Evolutionary conservation across 2,329 filamentous ascomycete species (phyloP).

Genomic region (Colletotrichum orbiculare): DNA sequence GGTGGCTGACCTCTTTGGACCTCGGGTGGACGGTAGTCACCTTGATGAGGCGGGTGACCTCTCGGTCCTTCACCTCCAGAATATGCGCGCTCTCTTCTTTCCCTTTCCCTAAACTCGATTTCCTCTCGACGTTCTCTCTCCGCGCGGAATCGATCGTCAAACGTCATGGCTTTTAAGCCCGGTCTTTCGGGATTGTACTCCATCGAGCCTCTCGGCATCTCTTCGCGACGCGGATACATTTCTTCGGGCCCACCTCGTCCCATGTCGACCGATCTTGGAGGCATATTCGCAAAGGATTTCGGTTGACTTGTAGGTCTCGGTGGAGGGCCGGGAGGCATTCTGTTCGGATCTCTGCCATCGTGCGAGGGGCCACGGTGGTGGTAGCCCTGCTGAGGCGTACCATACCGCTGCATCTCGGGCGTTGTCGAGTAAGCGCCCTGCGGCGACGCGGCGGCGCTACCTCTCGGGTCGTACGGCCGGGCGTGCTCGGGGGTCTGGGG

Average conservation of each 20-base stretch:
- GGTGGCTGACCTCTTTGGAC: conserved; percentile 45
- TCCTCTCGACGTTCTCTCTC: conserved; percentile 61
- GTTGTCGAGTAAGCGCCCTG: conserved; percentile 64
- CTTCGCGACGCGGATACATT: conserved; percentile 62
- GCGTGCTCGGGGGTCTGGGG: conserved; percentile 80
- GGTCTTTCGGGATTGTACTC: conserved; percentile 67
- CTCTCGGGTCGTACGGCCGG: conserved; percentile 63
- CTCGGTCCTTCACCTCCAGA: conserved; percentile 60
- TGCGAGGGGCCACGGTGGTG: conserved; percentile 63
- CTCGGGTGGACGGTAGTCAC: conserved; percentile 57
- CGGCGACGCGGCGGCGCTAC: conserved; percentile 59
- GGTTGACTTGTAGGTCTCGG: conserved; percentile 64
- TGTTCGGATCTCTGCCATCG: conserved; percentile 53
- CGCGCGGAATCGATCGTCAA: conserved; percentile 65
- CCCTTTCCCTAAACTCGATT: conserved; percentile 55
- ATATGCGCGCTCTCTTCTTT: conserved; percentile 59
- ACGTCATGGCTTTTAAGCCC: conserved; percentile 54
- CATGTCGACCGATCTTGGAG: conserved; percentile 59
- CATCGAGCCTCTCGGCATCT: conserved; percentile 48
- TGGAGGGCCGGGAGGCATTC: conserved; percentile 50
- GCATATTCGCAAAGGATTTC: conserved; percentile 58
- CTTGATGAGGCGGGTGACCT: conserved; percentile 56
- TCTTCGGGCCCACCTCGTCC: conserved; percentile 54
- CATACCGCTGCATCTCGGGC: conserved; percentile 68
- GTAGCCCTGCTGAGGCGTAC: conserved; percentile 66